Conservation (phyloP, 768 basidiomycete genomes). For the Boletellus ananiceps region DNA sequence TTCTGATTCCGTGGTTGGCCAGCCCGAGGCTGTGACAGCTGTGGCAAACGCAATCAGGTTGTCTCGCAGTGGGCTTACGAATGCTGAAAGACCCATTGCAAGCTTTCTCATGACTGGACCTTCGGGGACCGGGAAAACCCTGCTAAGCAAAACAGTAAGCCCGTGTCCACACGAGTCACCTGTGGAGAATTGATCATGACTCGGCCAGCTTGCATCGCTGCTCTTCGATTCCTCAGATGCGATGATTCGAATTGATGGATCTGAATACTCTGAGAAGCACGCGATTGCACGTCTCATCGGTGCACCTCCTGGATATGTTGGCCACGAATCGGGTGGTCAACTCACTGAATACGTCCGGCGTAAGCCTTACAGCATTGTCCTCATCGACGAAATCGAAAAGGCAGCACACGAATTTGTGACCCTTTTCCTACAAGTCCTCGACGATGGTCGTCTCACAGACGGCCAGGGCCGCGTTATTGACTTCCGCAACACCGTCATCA, state of each 20-base stretch:
- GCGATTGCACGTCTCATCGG: constrained; percentile 67
- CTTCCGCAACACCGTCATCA: constrained; percentile 89
- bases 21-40: constrained; percentile 85
- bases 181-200: neutral
- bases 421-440: constrained; percentile 78
- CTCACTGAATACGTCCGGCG: constrained; percentile 91
- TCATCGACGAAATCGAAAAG: constrained; percentile 91
- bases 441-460: constrained; percentile 89
- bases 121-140: constrained; percentile 86
- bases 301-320: constrained; percentile 84
- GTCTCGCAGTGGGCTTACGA: constrained; percentile 90
- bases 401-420: constrained; percentile 74
- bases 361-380: constrained; percentile 82
- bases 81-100: constrained; percentile 83
- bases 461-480: constrained; percentile 87
- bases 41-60: constrained; percentile 92
- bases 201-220: constrained; percentile 69
- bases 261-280: constrained; percentile 87
- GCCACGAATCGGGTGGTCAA: constrained; percentile 86
- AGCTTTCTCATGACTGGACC: constrained; percentile 93
- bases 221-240: constrained; percentile 90
- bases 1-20: constrained; percentile 75
- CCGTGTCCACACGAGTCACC: neutral
- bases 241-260: constrained; percentile 89
- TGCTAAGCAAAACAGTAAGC: constrained; percentile 83